Evolutionary conservation across 345 rosid genomes (phyloP), one percentile per base, ranked within the genome.

Genomic region (Eucalyptus sp.): DNA sequence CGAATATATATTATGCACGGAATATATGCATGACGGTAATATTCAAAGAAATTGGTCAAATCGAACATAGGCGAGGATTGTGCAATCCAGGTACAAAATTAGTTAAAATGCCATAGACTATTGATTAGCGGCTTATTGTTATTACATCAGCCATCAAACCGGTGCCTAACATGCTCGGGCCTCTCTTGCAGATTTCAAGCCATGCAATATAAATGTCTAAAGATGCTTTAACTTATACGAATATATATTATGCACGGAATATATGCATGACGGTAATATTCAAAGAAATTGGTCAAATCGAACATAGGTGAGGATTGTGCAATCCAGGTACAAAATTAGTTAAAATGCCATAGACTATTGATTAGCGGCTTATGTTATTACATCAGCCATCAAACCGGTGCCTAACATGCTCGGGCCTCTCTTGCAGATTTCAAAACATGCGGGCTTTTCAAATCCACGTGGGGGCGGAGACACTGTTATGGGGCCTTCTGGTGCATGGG

Each of bases 361-460:
- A 15, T 64, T 14, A n/a, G 76, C 37, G 4, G 10, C 31, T 27
- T n/a, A 14, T 13, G 31, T n/a, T 2, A 71, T 71, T 37, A 37
- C 48, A 10, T 20, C 27, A 18, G 46, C 25, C 46, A 71, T 71
- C 80, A 16, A 20, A 9, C 46, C 81, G 25, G 44, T 33, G 2
- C 46, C 46, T 44, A 44, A 44, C 25, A 60, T 60, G 66, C 66
- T 60, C 31, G 31, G 31, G 31, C 66, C 31, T 12, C 33, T 15
- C 71, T 29, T 50, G 68, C 80, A 41, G 52, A 44, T 24, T 60
- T 33, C 80, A 33, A 60, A 80, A 29, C 80, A 76, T 66, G 31
- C 85, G 62, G 51, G 58, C 85, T 60, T 76, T 56, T 87, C 50
- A 87, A 46, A 17, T 66, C 88, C 83, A 87, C 85, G 48, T 22